Percentiles rank a stretch among this genome's conserved stretches.
These are phyloP conservation scores for Didymella lethalis DNA, from an alignment of 2,329 filamentous ascomycete species.

Conservation along the genomic window DNA sequence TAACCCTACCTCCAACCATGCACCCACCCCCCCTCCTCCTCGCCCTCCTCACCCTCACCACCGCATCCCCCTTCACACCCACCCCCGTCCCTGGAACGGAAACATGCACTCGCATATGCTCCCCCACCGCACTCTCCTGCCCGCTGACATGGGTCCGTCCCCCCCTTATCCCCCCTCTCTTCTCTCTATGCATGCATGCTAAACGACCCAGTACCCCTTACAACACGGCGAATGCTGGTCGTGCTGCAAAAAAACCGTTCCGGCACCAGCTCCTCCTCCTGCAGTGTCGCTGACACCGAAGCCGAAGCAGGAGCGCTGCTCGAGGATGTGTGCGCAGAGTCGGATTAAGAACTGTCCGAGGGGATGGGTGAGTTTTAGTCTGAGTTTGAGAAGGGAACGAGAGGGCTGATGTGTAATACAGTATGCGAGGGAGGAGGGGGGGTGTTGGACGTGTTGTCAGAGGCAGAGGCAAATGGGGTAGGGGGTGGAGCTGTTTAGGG, in stretches of 20 bases:
- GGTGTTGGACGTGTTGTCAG: neutral
- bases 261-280: too few relatives aligned
- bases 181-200: neutral
- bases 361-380: neutral
- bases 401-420: neutral
- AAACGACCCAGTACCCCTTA: conserved; percentile 1
- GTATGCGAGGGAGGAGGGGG: neutral
- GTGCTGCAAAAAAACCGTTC: neutral
- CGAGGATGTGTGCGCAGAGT: neutral
- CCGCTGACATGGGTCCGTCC: neutral
- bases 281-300: too few relatives aligned
- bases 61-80: conserved; percentile 2
- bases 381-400: too few relatives aligned
- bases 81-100: neutral
- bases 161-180: neutral
- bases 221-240: conserved; percentile 9
- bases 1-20: neutral
- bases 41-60: neutral
- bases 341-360: neutral
- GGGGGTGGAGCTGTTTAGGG: too few relatives aligned
- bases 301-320: neutral
- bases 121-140: neutral
- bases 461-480: too few relatives aligned
- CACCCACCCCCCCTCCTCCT: conserved; percentile 1
- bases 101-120: conserved; percentile 5